Base-by-base conservation (phyloP, 164 flowering plant genomes). In the Macadamia tetraphylla region DNA sequence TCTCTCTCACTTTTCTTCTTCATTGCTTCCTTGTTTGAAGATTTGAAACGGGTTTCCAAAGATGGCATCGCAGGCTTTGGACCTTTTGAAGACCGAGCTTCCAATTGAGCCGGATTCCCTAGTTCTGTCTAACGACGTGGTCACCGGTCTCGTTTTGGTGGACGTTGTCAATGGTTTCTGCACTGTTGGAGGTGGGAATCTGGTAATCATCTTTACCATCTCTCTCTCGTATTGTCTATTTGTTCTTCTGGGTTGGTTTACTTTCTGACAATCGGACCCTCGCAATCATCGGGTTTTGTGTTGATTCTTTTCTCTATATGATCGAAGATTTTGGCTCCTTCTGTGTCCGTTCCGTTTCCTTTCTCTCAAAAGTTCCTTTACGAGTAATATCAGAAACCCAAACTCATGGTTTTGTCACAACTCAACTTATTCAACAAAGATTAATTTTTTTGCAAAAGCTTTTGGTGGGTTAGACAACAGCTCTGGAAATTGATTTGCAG, bases 121-220 rank as follows among this genome's bases (percentile, higher is more conserved):
- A 52, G 73, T 72, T 31, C 51, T 87, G 14, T 14, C 73, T 46
- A 80, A 69, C 58, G 81, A 78, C 60, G 62, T 18, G 59, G 70
- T 29, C 18, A 70, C 77, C 55, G 88, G 85, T 55, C 81, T 86
- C 9, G 92, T 86, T 70, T 81, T 87, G 31, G 87, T 87, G 56
- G 89, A 85, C 72, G 62, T 84, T 70, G 74, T 82, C 75, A 87
- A 87, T 78, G 89, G 91, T n/a, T 85, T 87, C 75, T 87, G 91
- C 72, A 84, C 89, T 35, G 84, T 84, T 66, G 92, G 92, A 51
- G 84, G 86, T 73, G 92, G 92, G 29, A 79, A 76, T 73, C 76
- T 87, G 87, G 86, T 81, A 29, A 64, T n/a, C 11, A 8, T 49
- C 5, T 49, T 14, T 49, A 49, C 15, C 53, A 10, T 10, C 53